Percentiles rank a stretch among this genome's conserved stretches.
These are phyloP conservation scores for Puccinia triticina DNA, from an alignment of 1,284 basidiomycete genomes.

Conservation along the genomic window DNA sequence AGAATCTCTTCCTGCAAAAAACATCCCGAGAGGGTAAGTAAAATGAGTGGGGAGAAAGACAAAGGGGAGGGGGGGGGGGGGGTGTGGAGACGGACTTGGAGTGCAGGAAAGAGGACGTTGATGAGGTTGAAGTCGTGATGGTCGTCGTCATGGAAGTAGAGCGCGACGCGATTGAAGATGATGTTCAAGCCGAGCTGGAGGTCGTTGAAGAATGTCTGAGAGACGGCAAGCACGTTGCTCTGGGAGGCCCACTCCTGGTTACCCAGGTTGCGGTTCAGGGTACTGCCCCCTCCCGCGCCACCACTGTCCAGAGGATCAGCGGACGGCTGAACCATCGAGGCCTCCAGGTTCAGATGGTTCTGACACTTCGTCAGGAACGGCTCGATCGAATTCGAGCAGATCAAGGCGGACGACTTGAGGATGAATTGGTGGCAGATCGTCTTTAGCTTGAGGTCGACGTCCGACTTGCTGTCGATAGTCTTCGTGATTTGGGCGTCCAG, in stretches of 20 bases:
- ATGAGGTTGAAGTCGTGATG: conserved; percentile 25
- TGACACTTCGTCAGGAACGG: conserved; percentile 12
- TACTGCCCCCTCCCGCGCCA: background rate
- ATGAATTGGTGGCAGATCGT: conserved; percentile 32
- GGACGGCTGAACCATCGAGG: background rate
- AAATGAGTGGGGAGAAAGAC: background rate
- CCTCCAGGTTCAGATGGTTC: conserved; percentile 12
- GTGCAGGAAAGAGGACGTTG: conserved; percentile 43
- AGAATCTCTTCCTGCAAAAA: conserved; percentile 35
- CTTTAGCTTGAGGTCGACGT: conserved; percentile 36
- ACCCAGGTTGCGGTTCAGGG: conserved; percentile 28
- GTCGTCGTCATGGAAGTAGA: conserved; percentile 43
- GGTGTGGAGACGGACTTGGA: conserved; percentile 23
- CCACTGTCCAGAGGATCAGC: background rate
- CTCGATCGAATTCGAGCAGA: conserved; percentile 19
- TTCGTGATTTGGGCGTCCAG: background rate
- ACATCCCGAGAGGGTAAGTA: background rate
- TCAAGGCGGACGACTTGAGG: background rate
- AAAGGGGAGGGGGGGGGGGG: background rate
- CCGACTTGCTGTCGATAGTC: conserved; percentile 44
- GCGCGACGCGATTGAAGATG: conserved; percentile 38
- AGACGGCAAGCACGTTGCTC: background rate
- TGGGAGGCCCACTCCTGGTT: conserved; percentile 41
- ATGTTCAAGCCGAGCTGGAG: conserved; percentile 4
- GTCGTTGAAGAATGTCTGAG: background rate